Base-by-base conservation (phyloP, 1,139 yeast species). In the Kodamaea sp. region DNA sequence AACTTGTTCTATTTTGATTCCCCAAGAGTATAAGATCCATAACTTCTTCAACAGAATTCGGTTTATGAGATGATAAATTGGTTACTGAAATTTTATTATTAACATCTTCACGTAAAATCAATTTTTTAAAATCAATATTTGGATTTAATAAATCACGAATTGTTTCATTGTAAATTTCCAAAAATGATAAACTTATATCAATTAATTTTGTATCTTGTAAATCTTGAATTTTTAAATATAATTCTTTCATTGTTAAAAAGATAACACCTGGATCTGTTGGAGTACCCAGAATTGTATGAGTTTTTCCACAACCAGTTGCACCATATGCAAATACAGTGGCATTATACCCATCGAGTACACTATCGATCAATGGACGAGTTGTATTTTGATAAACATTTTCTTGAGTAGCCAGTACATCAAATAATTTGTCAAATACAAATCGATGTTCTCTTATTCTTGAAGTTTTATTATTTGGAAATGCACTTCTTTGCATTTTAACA, bases 221-320 rank as follows among this genome's bases (percentile, higher is more conserved):
- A 0, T 63, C 66, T 6, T 77, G 81, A 26, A 88, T 84, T 43
- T 71, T 67, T 20, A 67, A 65, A 56, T 83, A 89, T 28, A 90
- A 65, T 46, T 86, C 95, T 48, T 78, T 70, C 84, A 87, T 81
- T 0, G 96, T 83, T 38, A 82, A 63, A 50, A 83, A 86, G 1
- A 88, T 83, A 15, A 90, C 78, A 0, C 96, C 97, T 0, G 96
- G 96, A 28, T 76, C 66, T 1, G 74, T 73, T 0, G 81, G 73
- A 0, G 81, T 76, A 0, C 97, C 96, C 60, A 83, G 77, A 31
- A 90, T 86, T 0, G 97, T 90, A 57, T 84, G 89, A 0, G 97
- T 89, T 57, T 90, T 90, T n/a, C 98, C 98, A 60, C 97, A 92
- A 0, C 98, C 98, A 0, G 98, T 89, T 24, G 96, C 96, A 2